These are phyloP conservation scores for Daedaleopsis sinensis DNA, from an alignment of 768 basidiomycete genomes.

Conservation along the genomic window DNA sequence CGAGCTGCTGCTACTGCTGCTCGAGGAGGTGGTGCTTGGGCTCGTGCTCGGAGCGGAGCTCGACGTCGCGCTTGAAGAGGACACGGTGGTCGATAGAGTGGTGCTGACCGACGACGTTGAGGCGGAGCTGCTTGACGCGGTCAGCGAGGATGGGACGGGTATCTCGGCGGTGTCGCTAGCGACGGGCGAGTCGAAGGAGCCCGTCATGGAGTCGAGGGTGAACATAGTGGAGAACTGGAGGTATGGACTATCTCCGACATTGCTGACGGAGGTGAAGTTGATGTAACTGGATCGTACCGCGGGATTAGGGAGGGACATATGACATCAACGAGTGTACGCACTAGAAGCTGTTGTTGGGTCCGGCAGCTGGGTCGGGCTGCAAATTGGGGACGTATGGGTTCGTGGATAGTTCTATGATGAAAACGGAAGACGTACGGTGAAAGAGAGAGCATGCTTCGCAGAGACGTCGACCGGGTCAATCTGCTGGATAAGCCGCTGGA, in stretches of 20 bases:
- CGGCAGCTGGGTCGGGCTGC: conserved; percentile 59
- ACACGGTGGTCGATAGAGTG: too few species aligned
- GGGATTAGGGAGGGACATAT: background rate
- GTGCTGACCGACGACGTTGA: background rate
- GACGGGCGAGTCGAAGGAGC: conserved; percentile 54
- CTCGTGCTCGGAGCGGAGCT: too few species aligned
- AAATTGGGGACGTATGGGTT: background rate
- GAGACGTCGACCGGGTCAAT: conserved; percentile 60
- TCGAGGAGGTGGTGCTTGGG: too few species aligned
- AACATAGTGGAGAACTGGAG: conserved; percentile 54
- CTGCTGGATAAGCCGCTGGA: conserved; percentile 59
- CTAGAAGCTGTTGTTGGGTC: conserved; percentile 62
- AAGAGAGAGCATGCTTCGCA: conserved; percentile 46
- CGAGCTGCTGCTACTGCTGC: too few species aligned
- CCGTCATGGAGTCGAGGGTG: conserved; percentile 58
- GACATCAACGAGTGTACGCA: conserved; percentile 35
- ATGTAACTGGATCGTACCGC: conserved; percentile 53
- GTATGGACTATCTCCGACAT: conserved; percentile 20
- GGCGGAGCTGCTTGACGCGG: conserved; percentile 19
- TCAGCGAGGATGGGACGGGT: conserved; percentile 41
- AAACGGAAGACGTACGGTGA: conserved; percentile 49
- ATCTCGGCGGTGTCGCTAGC: conserved; percentile 50
- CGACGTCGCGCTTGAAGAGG: too few species aligned
- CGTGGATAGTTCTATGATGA: background rate
- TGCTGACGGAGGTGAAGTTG: conserved; percentile 50